Conservation (phyloP, 2,329 filamentous ascomycete species). For the Trichophyton simii region DNA sequence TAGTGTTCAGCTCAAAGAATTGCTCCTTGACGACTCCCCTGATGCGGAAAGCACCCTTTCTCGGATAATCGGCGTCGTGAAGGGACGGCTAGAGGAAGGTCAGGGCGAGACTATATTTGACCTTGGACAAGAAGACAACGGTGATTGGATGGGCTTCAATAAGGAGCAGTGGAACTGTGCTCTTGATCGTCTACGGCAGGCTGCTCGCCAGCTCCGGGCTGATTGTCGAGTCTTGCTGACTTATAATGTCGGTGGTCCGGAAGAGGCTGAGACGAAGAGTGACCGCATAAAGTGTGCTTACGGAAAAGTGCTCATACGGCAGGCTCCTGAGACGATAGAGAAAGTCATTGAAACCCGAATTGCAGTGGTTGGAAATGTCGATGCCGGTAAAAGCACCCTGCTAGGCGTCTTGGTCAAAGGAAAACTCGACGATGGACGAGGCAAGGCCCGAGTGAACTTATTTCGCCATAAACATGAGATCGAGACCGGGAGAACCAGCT, state of each 20-base stretch:
- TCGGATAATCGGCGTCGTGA: conserved; percentile 53
- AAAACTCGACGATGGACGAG: conserved; percentile 83
- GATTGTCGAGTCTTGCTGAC: conserved; percentile 76
- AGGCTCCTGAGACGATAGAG: conserved; percentile 60
- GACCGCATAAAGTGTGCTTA: conserved; percentile 61
- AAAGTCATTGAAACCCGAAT: conserved; percentile 91
- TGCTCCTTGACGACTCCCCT: conserved; percentile 50
- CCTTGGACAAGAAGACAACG: conserved; percentile 78
- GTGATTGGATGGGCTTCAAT: conserved; percentile 67
- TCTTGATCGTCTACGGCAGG: conserved; percentile 51
- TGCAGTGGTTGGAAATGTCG: conserved; percentile 94
- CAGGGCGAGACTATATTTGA: conserved; percentile 86
- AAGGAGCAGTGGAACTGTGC: conserved; percentile 64
- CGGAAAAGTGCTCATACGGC: conserved; percentile 77
- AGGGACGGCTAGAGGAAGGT: conserved; percentile 63
- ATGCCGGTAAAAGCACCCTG: conserved; percentile 94
- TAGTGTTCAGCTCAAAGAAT: conserved; percentile 57
- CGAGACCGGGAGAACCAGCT: conserved; percentile 87
- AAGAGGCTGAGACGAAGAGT: conserved; percentile 54
- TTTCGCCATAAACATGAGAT: conserved; percentile 98
- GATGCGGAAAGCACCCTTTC: conserved; percentile 48
- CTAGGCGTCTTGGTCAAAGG: conserved; percentile 92
- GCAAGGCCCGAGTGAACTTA: conserved; percentile 84
- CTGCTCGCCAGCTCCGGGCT: conserved; percentile 53
- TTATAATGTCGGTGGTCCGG: conserved; percentile 70